Base-by-base conservation (phyloP, 2,329 filamentous ascomycete species). In the Arachnomyces sp. region DNA sequence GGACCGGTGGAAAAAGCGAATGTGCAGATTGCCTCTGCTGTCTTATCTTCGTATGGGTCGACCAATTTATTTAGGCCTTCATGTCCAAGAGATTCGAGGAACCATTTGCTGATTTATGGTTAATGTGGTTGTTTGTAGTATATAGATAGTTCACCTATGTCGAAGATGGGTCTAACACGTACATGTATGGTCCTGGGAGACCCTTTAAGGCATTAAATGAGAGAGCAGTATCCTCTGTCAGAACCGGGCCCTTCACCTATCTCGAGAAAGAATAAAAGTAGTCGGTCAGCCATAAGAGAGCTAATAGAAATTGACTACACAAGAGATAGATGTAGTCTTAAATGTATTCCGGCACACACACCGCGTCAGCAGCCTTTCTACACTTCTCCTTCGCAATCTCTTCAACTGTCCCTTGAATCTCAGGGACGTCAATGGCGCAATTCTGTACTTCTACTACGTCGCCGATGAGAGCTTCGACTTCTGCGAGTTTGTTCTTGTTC, bases 121-220 rank as follows among this genome's bases (percentile, higher is more conserved):
- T 12, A 12, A 34, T 21, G 8, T 11, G 11, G 18, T 15, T n/a
- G 13, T 30, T 17, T 8, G 31, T 17, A 17, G 30, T 13, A n/a
- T 29, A 25, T 7, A 25, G 36, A 25, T 25, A 9, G 21, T 25
- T 25, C n/a, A n/a, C n/a, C n/a, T n/a, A n/a, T n/a, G n/a, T n/a
- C n/a, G n/a, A n/a, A n/a, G n/a, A n/a, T n/a, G n/a, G n/a, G n/a
- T n/a, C n/a, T n/a, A n/a, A n/a, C n/a, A 67, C 78, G 52, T 73
- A 94, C 90, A 98, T 94, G 62, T 98, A 98, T 31, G 90, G 87
- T 1, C 92, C 92, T 2, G 92, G 92, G 21, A 98, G 74, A n/a
- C 88, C 89, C 44, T 85, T 80, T 45, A 95, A 75, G 14, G 90
- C 89, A 57, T 85, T 82, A 61, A 95, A 98, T 69, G 88, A 93